Percentiles rank a stretch among this genome's conserved stretches.
Conservation (phyloP, 2,329 filamentous ascomycete genomes). For the Colletotrichum liaoningense region DNA sequence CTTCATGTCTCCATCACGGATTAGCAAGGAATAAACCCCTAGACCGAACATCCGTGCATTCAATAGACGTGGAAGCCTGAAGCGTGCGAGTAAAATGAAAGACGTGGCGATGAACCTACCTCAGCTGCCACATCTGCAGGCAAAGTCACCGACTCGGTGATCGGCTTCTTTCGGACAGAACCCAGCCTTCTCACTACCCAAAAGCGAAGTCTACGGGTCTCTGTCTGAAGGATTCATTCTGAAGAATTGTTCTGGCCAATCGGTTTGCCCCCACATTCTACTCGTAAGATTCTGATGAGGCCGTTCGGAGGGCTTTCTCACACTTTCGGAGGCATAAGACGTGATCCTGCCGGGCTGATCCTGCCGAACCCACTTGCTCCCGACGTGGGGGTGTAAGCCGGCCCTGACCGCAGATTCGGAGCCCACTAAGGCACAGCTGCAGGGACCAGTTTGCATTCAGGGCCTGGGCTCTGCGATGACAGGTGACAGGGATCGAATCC, state of each 20-base stretch:
- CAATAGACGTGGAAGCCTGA: not conserved
- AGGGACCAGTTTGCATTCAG: not conserved
- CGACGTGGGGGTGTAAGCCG: not conserved
- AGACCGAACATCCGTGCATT: not conserved
- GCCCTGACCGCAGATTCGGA: not conserved
- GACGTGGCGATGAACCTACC: not conserved
- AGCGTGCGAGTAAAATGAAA: too few species aligned
- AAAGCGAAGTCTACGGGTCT: not conserved
- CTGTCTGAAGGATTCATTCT: not conserved
- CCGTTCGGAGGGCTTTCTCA: slow-evolving; percentile 1
- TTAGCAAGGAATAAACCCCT: not conserved
- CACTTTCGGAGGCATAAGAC: not conserved
- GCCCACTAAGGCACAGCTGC: not conserved
- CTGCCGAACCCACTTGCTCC: not conserved
- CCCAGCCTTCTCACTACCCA: not conserved
- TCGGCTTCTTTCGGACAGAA: not conserved
- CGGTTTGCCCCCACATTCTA: not conserved
- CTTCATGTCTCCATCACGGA: not conserved
- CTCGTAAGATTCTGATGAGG: not conserved
- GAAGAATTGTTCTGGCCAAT: not conserved
- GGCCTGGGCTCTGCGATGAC: not conserved
- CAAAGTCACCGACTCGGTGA: not conserved
- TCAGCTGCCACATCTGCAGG: not conserved
- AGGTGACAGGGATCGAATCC: not conserved
- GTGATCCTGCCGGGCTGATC: not conserved